These are phyloP conservation scores for Heteromeles arbutifolia DNA, from an alignment of 306 rosid genomes.

Conservation along the genomic window DNA sequence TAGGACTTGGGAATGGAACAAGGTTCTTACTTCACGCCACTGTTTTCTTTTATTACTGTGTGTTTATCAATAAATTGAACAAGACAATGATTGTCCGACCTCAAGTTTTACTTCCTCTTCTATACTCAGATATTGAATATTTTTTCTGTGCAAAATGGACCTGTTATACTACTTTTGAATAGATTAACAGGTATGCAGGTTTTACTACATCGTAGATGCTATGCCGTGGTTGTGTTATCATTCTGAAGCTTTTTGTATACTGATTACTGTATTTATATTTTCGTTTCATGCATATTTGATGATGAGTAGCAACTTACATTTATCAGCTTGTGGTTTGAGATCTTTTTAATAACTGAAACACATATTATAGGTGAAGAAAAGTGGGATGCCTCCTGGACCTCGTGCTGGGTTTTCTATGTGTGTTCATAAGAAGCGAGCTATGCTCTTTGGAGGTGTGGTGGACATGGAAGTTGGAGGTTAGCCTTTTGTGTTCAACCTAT, in stretches of 20 bases:
- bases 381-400: slow-evolving; percentile 99
- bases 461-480: slow-evolving; percentile 94
- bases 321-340: neutral
- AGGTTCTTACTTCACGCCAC: slow-evolving; percentile 38
- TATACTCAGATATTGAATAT: neutral
- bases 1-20: slow-evolving; percentile 97
- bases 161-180: neutral
- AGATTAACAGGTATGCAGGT: neutral
- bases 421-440: slow-evolving; percentile 86
- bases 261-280: neutral
- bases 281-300: neutral
- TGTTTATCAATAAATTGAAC: neutral
- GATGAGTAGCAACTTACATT: neutral
- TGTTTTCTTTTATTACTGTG: neutral
- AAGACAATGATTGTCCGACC: neutral
- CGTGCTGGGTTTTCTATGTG: slow-evolving; percentile 98
- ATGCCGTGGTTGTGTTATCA: neutral
- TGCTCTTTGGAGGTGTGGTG: slow-evolving; percentile 94
- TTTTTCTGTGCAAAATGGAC: neutral
- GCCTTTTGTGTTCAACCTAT: neutral
- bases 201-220: neutral
- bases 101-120: neutral
- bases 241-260: neutral
- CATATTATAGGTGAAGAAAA: slow-evolving; percentile 65
- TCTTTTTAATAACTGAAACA: neutral